Evolutionary conservation across 139 green algal species (phyloP).

Genomic region (Spirogloea muscicola): DNA sequence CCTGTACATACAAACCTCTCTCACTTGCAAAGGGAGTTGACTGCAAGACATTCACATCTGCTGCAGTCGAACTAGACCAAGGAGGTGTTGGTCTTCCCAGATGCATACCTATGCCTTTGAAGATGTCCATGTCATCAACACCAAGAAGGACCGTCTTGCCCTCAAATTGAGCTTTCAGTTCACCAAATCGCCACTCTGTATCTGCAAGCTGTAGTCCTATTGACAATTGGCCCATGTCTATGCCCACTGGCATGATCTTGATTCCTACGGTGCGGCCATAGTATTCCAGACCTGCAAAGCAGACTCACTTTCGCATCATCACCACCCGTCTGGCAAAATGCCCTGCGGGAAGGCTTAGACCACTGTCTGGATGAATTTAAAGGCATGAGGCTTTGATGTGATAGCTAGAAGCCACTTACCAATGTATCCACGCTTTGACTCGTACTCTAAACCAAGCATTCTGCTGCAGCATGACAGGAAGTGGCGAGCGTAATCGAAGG

Average conservation of each 20-base stretch:
- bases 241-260: constrained; percentile 96
- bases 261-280: constrained; percentile 89
- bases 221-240: constrained; percentile 80
- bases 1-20: too few species aligned
- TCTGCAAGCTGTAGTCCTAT: constrained; percentile 77
- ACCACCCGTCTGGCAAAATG: too few species aligned
- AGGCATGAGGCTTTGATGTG: too few species aligned
- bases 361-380: too few species aligned
- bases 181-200: constrained; percentile 82
- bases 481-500: constrained; percentile 97
- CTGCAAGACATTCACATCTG: too few species aligned
- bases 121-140: constrained; percentile 95
- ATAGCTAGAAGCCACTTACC: too few species aligned
- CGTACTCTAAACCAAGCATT: constrained; percentile 94
- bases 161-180: constrained; percentile 75
- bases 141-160: constrained; percentile 75
- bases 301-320: too few species aligned
- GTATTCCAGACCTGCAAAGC: constrained; percentile 94
- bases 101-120: constrained; percentile 78
- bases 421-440: constrained; percentile 79
- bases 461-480: constrained; percentile 93
- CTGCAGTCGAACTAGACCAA: too few species aligned
- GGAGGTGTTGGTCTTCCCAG: too few species aligned
- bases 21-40: too few species aligned
- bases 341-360: too few species aligned